Percentiles rank a stretch among this genome's conserved stretches.
These are phyloP conservation scores for Aspergillus floridensis DNA, from an alignment of 2,329 filamentous ascomycete species.

Conservation along the genomic window DNA sequence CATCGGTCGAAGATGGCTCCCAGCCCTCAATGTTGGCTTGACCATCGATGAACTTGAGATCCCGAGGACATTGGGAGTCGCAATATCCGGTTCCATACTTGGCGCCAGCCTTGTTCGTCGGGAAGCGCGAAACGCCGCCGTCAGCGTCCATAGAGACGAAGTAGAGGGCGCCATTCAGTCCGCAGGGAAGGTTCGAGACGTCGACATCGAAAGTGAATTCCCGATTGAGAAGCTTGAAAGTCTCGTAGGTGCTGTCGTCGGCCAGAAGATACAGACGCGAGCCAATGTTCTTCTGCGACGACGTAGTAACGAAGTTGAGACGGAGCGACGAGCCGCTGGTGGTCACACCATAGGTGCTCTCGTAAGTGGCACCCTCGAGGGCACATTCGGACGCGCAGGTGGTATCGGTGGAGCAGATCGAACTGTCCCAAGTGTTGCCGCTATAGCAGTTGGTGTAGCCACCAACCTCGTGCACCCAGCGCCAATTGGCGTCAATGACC, in stretches of 20 bases:
- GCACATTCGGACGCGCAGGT: constrained; percentile 57
- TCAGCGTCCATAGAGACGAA: constrained; percentile 60
- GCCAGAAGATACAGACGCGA: constrained; percentile 65
- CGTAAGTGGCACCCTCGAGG: constrained; percentile 57
- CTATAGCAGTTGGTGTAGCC: constrained; percentile 58
- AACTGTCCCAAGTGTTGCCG: constrained; percentile 52
- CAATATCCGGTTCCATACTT: constrained; percentile 64
- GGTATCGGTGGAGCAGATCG: constrained; percentile 49
- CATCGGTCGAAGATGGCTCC: constrained; percentile 52
- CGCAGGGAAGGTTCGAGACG: constrained; percentile 65
- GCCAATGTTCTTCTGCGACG: constrained; percentile 37
- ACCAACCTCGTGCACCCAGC: constrained; percentile 53
- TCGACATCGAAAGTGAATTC: constrained; percentile 74
- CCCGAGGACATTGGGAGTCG: constrained; percentile 57
- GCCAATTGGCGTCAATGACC: constrained; percentile 58
- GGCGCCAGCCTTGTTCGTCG: constrained; percentile 57
- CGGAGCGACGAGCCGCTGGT: constrained; percentile 50
- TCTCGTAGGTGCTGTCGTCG: constrained; percentile 60
- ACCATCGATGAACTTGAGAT: constrained; percentile 47
- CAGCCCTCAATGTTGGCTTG: constrained; percentile 58
- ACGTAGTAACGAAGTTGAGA: constrained; percentile 48
- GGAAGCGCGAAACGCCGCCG: constrained; percentile 55
- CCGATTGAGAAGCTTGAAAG: constrained; percentile 63
- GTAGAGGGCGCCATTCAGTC: constrained; percentile 70
- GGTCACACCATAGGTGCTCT: constrained; percentile 51